Percentiles rank a stretch among this genome's conserved stretches.
Evolutionary conservation across 148 eudicot species (phyloP).

Genomic region (Vaccinium corymbosum): DNA sequence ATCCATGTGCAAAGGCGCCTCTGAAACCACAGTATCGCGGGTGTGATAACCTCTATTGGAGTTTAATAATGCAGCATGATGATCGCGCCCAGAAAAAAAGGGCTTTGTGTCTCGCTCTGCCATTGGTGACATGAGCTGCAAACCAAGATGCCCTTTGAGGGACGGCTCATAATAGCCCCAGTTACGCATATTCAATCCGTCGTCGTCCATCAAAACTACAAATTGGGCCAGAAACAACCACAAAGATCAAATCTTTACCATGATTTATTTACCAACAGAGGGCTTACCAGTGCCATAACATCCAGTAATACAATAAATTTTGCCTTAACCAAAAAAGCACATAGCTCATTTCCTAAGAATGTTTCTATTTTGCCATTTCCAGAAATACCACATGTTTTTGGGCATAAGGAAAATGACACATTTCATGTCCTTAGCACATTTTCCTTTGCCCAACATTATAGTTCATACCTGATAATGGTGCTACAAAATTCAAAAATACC

Average conservation of each 20-base stretch:
- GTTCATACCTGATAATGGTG: neutral
- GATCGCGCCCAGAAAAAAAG: constrained; percentile 28
- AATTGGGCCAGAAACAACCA: constrained; percentile 20
- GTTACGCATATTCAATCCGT: constrained; percentile 42
- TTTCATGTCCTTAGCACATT: neutral
- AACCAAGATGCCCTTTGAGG: constrained; percentile 33
- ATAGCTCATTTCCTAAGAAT: neutral
- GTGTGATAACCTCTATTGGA: constrained; percentile 35
- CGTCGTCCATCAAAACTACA: constrained; percentile 54
- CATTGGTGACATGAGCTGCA: constrained; percentile 49
- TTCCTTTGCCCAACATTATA: too few species aligned
- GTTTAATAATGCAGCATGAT: constrained; percentile 23
- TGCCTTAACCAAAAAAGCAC: neutral
- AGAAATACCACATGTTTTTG: neutral
- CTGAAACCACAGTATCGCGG: constrained; percentile 31
- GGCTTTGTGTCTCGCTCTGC: constrained; percentile 37
- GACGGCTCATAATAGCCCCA: constrained; percentile 61
- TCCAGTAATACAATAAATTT: neutral
- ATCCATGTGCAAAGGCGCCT: constrained; percentile 39
- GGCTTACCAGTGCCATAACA: neutral
- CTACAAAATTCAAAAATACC: neutral
- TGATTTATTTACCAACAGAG: neutral
- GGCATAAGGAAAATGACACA: neutral
- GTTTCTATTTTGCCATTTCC: neutral
- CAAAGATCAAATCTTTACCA: neutral